Evolutionary conservation across 352 stramenopile genomes (phyloP).

Genomic region (Phytophthora litchii): DNA sequence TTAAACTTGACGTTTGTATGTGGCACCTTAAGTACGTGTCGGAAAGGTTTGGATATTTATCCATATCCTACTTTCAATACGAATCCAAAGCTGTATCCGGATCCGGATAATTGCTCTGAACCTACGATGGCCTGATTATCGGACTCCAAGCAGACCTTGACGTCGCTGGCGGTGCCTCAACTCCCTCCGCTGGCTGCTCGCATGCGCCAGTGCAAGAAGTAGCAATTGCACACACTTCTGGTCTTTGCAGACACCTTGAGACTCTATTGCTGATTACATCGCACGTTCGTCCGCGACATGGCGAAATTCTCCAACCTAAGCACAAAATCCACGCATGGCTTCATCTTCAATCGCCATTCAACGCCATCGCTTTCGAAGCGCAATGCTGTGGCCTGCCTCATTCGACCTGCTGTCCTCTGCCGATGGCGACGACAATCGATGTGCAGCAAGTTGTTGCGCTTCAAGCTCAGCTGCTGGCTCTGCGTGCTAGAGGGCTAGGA

Average conservation of each 20-base stretch:
- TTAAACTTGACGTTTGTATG: too few species aligned
- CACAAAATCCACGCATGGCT: not conserved
- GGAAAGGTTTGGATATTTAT: too few species aligned
- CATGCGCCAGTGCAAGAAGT: not conserved
- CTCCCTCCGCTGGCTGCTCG: not conserved
- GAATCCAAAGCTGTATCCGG: too few species aligned
- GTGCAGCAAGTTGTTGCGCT: not conserved
- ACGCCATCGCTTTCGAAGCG: not conserved
- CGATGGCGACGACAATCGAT: not conserved
- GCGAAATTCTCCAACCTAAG: not conserved
- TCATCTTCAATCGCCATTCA: constrained; percentile 3
- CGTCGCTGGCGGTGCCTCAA: constrained; percentile 3
- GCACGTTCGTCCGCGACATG: constrained; percentile 1
- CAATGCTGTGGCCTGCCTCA: constrained; percentile 6
- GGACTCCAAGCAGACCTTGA: constrained; percentile 6
- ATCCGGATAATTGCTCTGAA: not conserved
- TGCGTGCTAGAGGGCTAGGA: not conserved
- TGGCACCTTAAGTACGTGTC: too few species aligned
- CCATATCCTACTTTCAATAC: too few species aligned
- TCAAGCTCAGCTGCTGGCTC: not conserved
- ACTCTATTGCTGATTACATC: not conserved
- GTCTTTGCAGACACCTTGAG: not conserved
- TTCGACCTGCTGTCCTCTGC: constrained; percentile 1
- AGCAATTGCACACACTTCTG: not conserved
- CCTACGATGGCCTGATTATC: constrained; percentile 3